phyloP scores from a whole-genome alignment of 345 rosid species.

The Eucalyptus regnans region DNA sequence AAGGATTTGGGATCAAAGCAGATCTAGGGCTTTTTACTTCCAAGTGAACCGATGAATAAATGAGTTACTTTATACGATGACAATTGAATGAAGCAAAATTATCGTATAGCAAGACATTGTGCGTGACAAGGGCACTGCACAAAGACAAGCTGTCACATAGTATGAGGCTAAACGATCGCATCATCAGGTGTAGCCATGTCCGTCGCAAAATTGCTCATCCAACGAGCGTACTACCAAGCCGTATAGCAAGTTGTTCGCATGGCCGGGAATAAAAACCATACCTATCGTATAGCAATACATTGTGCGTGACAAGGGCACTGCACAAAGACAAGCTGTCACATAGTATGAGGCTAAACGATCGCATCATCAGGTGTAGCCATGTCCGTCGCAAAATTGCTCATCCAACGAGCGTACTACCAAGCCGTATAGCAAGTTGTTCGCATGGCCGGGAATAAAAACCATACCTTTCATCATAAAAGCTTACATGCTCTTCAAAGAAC shows the following conservation, averaged over 20 bases:
- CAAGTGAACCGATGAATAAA: neutral
- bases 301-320: neutral
- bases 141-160: neutral
- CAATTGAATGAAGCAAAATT: neutral
- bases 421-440: neutral
- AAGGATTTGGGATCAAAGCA: too few relatives aligned
- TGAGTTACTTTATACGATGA: neutral
- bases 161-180: neutral
- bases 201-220: neutral
- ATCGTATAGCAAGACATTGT: neutral
- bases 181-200: neutral
- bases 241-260: neutral
- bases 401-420: neutral
- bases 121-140: neutral
- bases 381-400: neutral
- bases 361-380: neutral
- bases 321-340: neutral
- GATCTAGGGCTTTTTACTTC: too few relatives aligned
- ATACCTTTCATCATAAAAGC: neutral
- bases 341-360: neutral
- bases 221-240: neutral
- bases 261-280: neutral
- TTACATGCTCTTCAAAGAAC: neutral
- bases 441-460: neutral
- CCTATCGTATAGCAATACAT: neutral